phyloP scores from a whole-genome alignment of 2,329 filamentous ascomycete genomes.

The Claviceps paspali region DNA sequence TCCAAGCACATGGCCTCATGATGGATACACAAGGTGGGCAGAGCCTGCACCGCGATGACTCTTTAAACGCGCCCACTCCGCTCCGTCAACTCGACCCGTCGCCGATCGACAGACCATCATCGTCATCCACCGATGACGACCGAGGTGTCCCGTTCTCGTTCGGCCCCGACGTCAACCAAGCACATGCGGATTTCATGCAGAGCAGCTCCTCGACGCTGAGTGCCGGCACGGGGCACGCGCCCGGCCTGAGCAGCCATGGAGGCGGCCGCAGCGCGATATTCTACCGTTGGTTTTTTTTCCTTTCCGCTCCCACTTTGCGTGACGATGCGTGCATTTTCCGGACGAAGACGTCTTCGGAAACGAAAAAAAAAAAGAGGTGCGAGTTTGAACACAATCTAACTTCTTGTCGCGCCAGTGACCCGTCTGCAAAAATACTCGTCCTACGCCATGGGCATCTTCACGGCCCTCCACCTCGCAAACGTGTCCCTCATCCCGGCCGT shows the following conservation, averaged over 20 bases:
- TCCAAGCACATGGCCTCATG: not conserved
- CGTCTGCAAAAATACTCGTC: slow-evolving; percentile 79
- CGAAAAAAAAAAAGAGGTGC: not conserved
- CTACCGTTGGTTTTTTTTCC: slow-evolving; percentile 43
- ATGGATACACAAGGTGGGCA: slow-evolving; percentile 8
- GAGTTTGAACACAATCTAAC: too few species aligned
- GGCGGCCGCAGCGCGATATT: slow-evolving; percentile 55
- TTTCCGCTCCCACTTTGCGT: not conserved
- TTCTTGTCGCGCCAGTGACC: too few species aligned
- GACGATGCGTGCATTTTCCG: too few species aligned
- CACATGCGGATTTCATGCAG: too few species aligned
- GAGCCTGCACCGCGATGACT: slow-evolving; percentile 20
- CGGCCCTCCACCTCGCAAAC: slow-evolving; percentile 62
- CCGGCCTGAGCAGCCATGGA: slow-evolving; percentile 32
- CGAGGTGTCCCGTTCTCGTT: slow-evolving; percentile 18
- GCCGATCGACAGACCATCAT: slow-evolving; percentile 48
- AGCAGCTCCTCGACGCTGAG: slow-evolving; percentile 22
- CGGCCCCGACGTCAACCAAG: slow-evolving; percentile 13
- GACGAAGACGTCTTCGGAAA: not conserved
- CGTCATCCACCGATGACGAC: slow-evolving; percentile 10
- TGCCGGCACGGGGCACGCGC: slow-evolving; percentile 20
- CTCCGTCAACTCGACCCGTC: slow-evolving; percentile 69
- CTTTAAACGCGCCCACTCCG: slow-evolving; percentile 43
- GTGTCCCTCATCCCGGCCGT: slow-evolving; percentile 67
- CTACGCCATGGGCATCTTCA: slow-evolving; percentile 67